Evolutionary conservation across 768 basidiomycete genomes (phyloP), one percentile per base, ranked within the genome.

Genomic region (Lactarius psammicola): DNA sequence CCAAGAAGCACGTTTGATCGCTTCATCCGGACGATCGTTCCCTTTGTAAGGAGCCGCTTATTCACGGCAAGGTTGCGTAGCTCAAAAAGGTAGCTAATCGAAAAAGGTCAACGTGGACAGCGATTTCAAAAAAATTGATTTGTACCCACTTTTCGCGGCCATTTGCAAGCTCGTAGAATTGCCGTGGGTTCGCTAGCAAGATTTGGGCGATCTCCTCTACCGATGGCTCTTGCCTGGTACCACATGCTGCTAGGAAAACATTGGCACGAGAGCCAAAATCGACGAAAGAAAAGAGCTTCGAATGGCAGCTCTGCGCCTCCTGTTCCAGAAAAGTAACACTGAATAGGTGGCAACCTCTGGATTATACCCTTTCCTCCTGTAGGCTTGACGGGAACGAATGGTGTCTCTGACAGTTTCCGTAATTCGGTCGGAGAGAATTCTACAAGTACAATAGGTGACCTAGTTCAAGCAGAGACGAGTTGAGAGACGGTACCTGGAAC

Each of bases 1-100:
- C 87, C 94, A 26, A 98, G 82, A 36, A 98, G 77, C 60, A 94
- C 84, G 0, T 92, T 80, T 0, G 87, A 76, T 49, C 76, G 80
- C 74, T 83, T 89, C 90, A 99, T 90, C 56, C 82, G 82, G 20
- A 73, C 76, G 34, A 85, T 72, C 0, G 87, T 89, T 5, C 76
- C 75, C 1, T 78, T 75, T 2, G 84, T 79, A n/a, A 88, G 72
- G 15, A 83, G 78, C 17, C 78, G 74, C 66, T 78, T 73, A 68
- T 95, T 94, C 51, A 94, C 81, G n/a, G 92, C 91, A 55, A 98
- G 81, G 64, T 94, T 90, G 15, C 94, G 86, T 5, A 98, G 80
- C 73, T 96, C 94, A 2, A 80, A 78, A 30, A 95, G 79, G 73
- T 90, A 97, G 70, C 94, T 95, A 42, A n/a, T 51, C 26, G n/a